These are phyloP conservation scores for Neonectria coccinea DNA, from an alignment of 2,329 filamentous ascomycete genomes.

Conservation along the genomic window DNA sequence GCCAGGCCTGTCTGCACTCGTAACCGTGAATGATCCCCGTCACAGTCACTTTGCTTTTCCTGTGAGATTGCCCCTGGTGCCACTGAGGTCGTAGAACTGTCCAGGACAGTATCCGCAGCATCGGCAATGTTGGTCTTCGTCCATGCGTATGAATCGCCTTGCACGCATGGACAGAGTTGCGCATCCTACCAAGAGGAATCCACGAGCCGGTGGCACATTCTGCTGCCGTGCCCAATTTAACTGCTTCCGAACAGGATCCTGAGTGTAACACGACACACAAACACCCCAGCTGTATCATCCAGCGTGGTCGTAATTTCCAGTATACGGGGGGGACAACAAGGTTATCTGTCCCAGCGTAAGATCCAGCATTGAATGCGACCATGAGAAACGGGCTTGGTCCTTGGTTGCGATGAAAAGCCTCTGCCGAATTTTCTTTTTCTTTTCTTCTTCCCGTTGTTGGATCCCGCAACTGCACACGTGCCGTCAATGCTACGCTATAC, in stretches of 20 bases:
- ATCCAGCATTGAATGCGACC: background rate
- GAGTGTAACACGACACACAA: background rate
- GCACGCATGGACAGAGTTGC: background rate
- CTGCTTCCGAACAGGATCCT: background rate
- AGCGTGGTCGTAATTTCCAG: background rate
- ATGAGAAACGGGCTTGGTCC: background rate
- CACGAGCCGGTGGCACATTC: background rate
- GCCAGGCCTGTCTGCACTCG: slow-evolving; percentile 20
- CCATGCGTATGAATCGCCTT: background rate
- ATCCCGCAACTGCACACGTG: slow-evolving; percentile 15
- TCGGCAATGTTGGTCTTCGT: background rate
- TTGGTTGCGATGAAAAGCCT: background rate
- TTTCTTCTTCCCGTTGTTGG: background rate
- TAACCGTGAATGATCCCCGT: slow-evolving; percentile 6
- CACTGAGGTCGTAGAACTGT: too few relatives aligned
- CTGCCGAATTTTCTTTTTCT: background rate
- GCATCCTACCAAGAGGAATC: background rate
- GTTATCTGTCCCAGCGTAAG: background rate
- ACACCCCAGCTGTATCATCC: background rate
- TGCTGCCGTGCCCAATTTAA: background rate
- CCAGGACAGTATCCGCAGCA: background rate
- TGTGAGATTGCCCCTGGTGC: slow-evolving; percentile 14
- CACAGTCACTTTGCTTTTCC: slow-evolving; percentile 20
- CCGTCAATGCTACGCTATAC: slow-evolving; percentile 17
- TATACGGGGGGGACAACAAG: background rate